Percentiles rank a stretch among this genome's conserved stretches.
These are phyloP conservation scores for Pistacia integerrima DNA, from an alignment of 345 rosid species.

Conservation along the genomic window DNA sequence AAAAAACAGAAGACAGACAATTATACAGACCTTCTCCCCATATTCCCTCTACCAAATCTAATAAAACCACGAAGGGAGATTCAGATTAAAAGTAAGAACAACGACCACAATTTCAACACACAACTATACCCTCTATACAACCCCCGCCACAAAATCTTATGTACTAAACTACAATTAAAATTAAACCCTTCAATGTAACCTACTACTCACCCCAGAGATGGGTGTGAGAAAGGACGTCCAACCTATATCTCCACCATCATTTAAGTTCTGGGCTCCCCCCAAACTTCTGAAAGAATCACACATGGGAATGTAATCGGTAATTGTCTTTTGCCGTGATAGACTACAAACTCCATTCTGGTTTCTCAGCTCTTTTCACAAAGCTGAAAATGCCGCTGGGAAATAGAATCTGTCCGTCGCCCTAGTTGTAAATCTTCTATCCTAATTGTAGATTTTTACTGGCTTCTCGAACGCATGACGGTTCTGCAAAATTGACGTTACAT, in stretches of 20 bases:
- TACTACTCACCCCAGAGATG: slow-evolving; percentile 19
- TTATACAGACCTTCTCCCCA: slow-evolving; percentile 22
- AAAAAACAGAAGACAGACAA: neutral
- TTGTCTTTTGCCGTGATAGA: slow-evolving; percentile 1
- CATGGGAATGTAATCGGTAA: slow-evolving; percentile 1
- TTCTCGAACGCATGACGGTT: slow-evolving; percentile 58
- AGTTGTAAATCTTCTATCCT: slow-evolving; percentile 22
- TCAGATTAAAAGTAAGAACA: neutral
- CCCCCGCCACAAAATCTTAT: slow-evolving; percentile 46
- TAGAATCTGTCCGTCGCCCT: neutral
- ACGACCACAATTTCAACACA: slow-evolving; percentile 8
- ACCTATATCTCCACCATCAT: slow-evolving; percentile 2
- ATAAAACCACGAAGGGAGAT: slow-evolving; percentile 19
- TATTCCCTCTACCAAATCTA: slow-evolving; percentile 22
- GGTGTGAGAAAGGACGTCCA: slow-evolving; percentile 22
- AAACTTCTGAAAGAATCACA: slow-evolving; percentile 27
- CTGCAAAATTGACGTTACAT: slow-evolving; percentile 35
- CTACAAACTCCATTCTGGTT: neutral
- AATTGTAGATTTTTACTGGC: slow-evolving; percentile 62
- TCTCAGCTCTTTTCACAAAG: slow-evolving; percentile 6
- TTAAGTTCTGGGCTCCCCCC: slow-evolving; percentile 16
- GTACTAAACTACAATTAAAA: slow-evolving; percentile 33
- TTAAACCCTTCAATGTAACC: slow-evolving; percentile 19
- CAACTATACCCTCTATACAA: slow-evolving; percentile 51
- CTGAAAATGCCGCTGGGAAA: neutral